These are phyloP conservation scores for Pyrenophora tritici-repentis DNA, from an alignment of 2,329 filamentous ascomycete species.

Conservation along the genomic window DNA sequence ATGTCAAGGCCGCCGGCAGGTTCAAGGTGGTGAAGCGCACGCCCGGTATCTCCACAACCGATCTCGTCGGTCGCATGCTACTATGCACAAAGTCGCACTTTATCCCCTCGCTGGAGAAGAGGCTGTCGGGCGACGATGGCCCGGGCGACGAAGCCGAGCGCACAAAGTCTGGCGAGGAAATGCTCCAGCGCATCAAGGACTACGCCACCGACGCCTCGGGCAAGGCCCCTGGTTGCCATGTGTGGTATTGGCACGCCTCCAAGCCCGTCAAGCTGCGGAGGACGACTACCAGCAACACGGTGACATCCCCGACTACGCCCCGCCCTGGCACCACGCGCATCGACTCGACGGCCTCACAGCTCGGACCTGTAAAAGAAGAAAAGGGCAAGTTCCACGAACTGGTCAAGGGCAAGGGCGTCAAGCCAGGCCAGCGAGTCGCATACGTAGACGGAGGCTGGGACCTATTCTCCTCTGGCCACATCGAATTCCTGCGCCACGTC, in stretches of 20 bases:
- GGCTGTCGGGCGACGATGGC: slow-evolving; percentile 73
- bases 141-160: slow-evolving; percentile 71
- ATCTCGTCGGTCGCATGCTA: slow-evolving; percentile 97
- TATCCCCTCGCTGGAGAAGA: slow-evolving; percentile 75
- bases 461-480: slow-evolving; percentile 94
- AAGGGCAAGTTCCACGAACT: slow-evolving; percentile 69
- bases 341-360: slow-evolving; percentile 46
- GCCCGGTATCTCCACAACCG: slow-evolving; percentile 94
- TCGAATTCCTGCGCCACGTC: slow-evolving; percentile 87
- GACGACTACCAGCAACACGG: slow-evolving; percentile 37
- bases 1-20: slow-evolving; percentile 88
- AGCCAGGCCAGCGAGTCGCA: slow-evolving; percentile 79
- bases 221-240: slow-evolving; percentile 75
- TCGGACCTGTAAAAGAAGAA: slow-evolving; percentile 55
- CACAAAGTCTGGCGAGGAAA: slow-evolving; percentile 65
- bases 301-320: slow-evolving; percentile 11
- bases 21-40: slow-evolving; percentile 98
- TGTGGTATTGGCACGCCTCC: slow-evolving; percentile 79
- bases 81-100: slow-evolving; percentile 95
- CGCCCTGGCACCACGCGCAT: slow-evolving; percentile 32
- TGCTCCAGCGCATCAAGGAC: slow-evolving; percentile 76
- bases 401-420: slow-evolving; percentile 72
- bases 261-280: slow-evolving; percentile 46
- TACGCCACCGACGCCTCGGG: slow-evolving; percentile 90
- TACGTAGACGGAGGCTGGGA: slow-evolving; percentile 98